Evolutionary conservation across 805 yeast species (phyloP).

Genomic region (Hanseniaspora osmophila): DNA sequence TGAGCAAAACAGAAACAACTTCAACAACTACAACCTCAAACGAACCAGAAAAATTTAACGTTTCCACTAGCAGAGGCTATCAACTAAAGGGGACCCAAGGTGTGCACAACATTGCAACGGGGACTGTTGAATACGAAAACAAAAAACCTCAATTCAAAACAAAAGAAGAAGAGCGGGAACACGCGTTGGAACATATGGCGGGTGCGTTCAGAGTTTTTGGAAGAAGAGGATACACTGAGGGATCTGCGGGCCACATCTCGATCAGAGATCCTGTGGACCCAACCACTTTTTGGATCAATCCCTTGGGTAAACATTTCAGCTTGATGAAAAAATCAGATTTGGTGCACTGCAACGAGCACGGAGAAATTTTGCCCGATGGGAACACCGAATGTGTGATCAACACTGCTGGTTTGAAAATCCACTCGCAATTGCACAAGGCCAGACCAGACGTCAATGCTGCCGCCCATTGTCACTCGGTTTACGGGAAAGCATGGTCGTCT

Average conservation of each 20-base stretch:
- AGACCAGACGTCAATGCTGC: conserved; percentile 59
- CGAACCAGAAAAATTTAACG: neutral
- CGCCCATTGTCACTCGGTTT: conserved; percentile 49
- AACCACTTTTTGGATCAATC: conserved; percentile 81
- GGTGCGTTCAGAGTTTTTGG: conserved; percentile 75
- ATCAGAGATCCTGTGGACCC: conserved; percentile 73
- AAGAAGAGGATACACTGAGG: conserved; percentile 63
- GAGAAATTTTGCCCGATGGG: conserved; percentile 41
- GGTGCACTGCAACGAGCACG: conserved; percentile 46
- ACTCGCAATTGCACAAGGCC: conserved; percentile 47
- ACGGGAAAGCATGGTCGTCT: conserved; percentile 50
- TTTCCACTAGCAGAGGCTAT: neutral
- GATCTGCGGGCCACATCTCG: conserved; percentile 77
- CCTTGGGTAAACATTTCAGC: conserved; percentile 65
- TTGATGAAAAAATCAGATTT: conserved; percentile 44
- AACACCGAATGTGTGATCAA: conserved; percentile 34
- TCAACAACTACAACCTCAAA: neutral
- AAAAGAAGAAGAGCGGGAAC: conserved; percentile 12
- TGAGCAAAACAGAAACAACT: neutral
- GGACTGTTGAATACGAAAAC: conserved; percentile 9
- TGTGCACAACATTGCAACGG: conserved; percentile 12
- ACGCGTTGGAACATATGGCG: conserved; percentile 51
- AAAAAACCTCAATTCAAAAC: conserved; percentile 10
- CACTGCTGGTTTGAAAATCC: conserved; percentile 57
- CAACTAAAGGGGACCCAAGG: conserved; percentile 7